phyloP scores from a whole-genome alignment of 768 basidiomycete genomes.

The Royoungia palumana region DNA sequence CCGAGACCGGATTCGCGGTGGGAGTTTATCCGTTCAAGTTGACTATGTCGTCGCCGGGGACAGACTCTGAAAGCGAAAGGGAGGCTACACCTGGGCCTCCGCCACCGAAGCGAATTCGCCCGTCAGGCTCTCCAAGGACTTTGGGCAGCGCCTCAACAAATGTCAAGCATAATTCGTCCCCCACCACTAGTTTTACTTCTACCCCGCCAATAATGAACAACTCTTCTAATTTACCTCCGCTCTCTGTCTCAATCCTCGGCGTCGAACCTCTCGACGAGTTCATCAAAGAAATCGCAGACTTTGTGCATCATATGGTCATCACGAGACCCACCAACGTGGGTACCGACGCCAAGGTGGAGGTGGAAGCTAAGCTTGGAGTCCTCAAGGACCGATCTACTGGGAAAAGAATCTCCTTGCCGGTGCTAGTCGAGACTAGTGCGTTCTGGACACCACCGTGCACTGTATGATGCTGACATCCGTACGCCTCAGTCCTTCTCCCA shows the following conservation, averaged over 20 bases:
- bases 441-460: conserved; percentile 13
- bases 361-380: conserved; percentile 88
- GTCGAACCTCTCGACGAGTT: conserved; percentile 93
- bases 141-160: conserved; percentile 22
- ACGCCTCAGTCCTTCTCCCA: conserved; percentile 59
- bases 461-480: conserved; percentile 2
- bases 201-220: conserved; percentile 22
- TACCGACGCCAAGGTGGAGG: conserved; percentile 57
- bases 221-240: conserved; percentile 48
- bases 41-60: conserved; percentile 28
- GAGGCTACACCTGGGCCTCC: conserved; percentile 25
- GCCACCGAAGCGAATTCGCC: conserved; percentile 39
- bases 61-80: conserved; percentile 28
- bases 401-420: conserved; percentile 62
- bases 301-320: conserved; percentile 68
- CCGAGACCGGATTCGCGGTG: not conserved
- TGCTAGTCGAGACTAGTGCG: conserved; percentile 83
- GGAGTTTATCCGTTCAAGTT: conserved; percentile 9
- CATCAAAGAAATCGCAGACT: conserved; percentile 88
- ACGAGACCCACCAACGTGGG: conserved; percentile 51
- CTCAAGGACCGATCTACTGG: conserved; percentile 56
- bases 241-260: conserved; percentile 78
- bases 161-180: conserved; percentile 17
- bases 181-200: conserved; percentile 8
- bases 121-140: conserved; percentile 28